phyloP scores from a whole-genome alignment of 495 filamentous ascomycete genomes.

The Hypomontagnella monticulosa region DNA sequence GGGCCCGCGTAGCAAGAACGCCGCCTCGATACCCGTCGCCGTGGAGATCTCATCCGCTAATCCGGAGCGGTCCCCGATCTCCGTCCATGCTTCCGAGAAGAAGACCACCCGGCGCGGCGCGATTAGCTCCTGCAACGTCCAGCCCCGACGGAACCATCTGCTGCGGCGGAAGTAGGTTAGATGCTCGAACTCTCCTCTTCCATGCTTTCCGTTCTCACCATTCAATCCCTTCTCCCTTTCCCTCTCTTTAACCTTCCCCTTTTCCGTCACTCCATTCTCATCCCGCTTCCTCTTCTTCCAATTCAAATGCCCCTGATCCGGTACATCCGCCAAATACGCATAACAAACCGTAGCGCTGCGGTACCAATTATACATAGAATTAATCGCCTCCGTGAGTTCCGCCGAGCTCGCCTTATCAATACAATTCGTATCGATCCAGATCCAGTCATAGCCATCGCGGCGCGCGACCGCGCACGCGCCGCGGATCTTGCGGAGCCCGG shows the following conservation, averaged over 20 bases:
- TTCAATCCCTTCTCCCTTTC: too few relatives aligned
- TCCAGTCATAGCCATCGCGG: slow-evolving; percentile 33
- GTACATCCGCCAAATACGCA: slow-evolving; percentile 42
- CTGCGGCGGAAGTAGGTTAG: slow-evolving; percentile 15
- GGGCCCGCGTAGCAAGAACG: slow-evolving; percentile 19
- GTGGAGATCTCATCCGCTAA: slow-evolving; percentile 39
- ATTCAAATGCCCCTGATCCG: not conserved
- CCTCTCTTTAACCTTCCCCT: too few relatives aligned
- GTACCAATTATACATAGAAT: slow-evolving; percentile 47
- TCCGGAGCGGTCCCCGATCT: slow-evolving; percentile 42
- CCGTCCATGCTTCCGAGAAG: slow-evolving; percentile 45
- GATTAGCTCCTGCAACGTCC: slow-evolving; percentile 55
- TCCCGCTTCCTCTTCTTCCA: not conserved
- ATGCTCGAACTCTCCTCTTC: too few relatives aligned
- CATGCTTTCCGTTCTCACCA: too few relatives aligned
- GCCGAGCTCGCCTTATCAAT: slow-evolving; percentile 48
- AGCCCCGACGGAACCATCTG: slow-evolving; percentile 53
- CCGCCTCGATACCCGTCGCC: slow-evolving; percentile 45
- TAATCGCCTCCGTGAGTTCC: slow-evolving; percentile 45
- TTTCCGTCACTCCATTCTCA: too few relatives aligned
- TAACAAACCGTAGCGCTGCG: slow-evolving; percentile 40
- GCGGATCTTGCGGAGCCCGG: slow-evolving; percentile 42
- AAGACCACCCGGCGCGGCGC: slow-evolving; percentile 46
- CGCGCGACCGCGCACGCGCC: slow-evolving; percentile 36
- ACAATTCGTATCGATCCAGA: slow-evolving; percentile 48